Conservation (phyloP, 345 rosid species). For the Geranium rotundifolium region DNA sequence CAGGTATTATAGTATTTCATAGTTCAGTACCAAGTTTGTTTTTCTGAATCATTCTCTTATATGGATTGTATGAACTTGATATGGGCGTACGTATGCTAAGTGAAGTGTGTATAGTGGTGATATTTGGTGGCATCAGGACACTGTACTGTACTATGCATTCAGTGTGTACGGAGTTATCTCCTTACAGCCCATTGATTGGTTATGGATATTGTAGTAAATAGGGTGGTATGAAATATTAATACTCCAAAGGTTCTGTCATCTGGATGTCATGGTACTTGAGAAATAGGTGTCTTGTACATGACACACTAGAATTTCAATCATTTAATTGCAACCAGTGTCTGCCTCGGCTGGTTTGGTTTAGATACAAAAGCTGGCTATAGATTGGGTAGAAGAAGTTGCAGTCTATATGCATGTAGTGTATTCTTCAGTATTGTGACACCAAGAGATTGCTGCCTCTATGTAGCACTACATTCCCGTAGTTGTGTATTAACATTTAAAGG, state of each 20-base stretch:
- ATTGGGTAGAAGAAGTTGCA: background rate
- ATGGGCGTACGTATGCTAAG: background rate
- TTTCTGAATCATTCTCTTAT: background rate
- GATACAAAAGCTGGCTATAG: background rate
- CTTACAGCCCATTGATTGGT: background rate
- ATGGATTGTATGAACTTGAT: background rate
- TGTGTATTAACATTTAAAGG: constrained; percentile 3
- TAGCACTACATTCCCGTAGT: constrained; percentile 1
- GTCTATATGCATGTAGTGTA: background rate
- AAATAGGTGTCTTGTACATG: background rate
- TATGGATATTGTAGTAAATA: constrained; percentile 1
- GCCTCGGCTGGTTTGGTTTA: background rate
- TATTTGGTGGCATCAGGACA: background rate
- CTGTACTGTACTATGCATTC: background rate
- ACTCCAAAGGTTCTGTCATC: background rate
- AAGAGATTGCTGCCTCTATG: constrained; percentile 3
- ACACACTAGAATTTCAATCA: too few relatives aligned
- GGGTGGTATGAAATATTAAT: background rate
- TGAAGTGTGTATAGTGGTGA: background rate
- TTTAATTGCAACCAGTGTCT: too few relatives aligned
- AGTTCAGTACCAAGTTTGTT: constrained; percentile 7
- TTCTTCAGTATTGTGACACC: constrained; percentile 1
- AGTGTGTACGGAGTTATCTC: too few relatives aligned
- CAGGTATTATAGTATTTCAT: constrained; percentile 21
- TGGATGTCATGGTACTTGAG: background rate